phyloP scores from a whole-genome alignment of 2,329 filamentous ascomycete genomes.

The Colletotrichum liriopes region DNA sequence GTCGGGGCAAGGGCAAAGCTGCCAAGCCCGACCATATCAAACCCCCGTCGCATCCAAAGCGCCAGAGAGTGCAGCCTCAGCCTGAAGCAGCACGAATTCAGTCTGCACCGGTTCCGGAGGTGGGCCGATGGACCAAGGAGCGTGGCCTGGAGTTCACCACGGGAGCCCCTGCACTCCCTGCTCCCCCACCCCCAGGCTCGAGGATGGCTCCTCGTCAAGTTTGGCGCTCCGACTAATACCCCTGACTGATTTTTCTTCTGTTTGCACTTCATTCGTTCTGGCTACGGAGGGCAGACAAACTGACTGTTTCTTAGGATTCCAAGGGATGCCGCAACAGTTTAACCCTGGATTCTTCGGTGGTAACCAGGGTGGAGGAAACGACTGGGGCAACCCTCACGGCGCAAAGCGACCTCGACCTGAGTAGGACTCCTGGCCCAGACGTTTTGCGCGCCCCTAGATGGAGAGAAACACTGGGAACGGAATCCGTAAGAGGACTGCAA shows the following conservation, averaged over 20 bases:
- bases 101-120: not conserved
- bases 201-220: conserved; percentile 5
- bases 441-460: not conserved
- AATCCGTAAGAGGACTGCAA: not conserved
- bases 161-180: not conserved
- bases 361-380: conserved; percentile 66
- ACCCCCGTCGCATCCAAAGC: not conserved
- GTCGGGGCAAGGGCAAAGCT: conserved; percentile 18
- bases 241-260: conserved; percentile 4
- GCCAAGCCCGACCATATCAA: not conserved
- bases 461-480: not conserved
- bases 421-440: conserved; percentile 50
- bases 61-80: conserved; percentile 5
- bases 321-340: conserved; percentile 79
- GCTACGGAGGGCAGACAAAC: conserved; percentile 12
- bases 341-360: conserved; percentile 80
- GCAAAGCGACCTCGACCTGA: conserved; percentile 85
- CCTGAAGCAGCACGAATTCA: not conserved
- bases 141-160: conserved; percentile 12
- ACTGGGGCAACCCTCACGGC: conserved; percentile 86
- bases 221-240: not conserved
- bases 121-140: conserved; percentile 25
- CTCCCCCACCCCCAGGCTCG: not conserved
- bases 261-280: conserved; percentile 14
- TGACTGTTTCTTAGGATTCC: conserved; percentile 68